Evolutionary conservation across 768 basidiomycete species (phyloP).

Genomic region (Vararia minispora): DNA sequence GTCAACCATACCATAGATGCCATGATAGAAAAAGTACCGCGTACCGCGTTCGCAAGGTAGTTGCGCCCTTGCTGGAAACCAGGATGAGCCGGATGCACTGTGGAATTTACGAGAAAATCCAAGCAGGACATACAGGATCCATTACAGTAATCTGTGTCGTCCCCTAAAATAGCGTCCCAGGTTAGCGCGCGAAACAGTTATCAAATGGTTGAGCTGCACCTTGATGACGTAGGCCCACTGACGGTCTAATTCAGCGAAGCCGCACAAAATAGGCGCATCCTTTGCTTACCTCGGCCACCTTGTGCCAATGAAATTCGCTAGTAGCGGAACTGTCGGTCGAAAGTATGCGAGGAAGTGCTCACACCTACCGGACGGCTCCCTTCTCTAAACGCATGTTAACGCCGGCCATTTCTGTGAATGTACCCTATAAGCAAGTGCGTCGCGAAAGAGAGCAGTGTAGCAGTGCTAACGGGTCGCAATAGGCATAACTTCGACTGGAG

Average conservation of each 20-base stretch:
- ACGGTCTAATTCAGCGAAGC: not conserved
- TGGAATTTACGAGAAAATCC: too few species aligned
- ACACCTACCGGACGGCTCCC: slow-evolving; percentile 20
- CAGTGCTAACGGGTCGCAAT: slow-evolving; percentile 40
- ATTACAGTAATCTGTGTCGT: slow-evolving; percentile 8
- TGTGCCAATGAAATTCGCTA: slow-evolving; percentile 27
- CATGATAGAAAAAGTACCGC: too few species aligned
- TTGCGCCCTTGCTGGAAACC: slow-evolving; percentile 8
- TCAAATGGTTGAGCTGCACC: too few species aligned
- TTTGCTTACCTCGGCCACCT: slow-evolving; percentile 17
- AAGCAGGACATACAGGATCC: too few species aligned
- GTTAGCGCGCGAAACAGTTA: not conserved
- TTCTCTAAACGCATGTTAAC: slow-evolving; percentile 24
- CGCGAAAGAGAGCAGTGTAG: slow-evolving; percentile 1
- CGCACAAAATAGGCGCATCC: not conserved
- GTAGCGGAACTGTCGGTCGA: not conserved
- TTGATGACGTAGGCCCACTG: slow-evolving; percentile 25
- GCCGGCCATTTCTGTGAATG: slow-evolving; percentile 17
- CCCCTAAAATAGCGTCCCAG: slow-evolving; percentile 4
- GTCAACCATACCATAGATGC: too few species aligned
- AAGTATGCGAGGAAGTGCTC: too few species aligned
- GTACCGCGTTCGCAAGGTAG: slow-evolving; percentile 8
- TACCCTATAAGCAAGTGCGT: not conserved
- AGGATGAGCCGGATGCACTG: too few species aligned
- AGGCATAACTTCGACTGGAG: slow-evolving; percentile 36